phyloP scores from a whole-genome alignment of 176 grass and related monocot genomes.

The Hsuehochloa calcarea region DNA sequence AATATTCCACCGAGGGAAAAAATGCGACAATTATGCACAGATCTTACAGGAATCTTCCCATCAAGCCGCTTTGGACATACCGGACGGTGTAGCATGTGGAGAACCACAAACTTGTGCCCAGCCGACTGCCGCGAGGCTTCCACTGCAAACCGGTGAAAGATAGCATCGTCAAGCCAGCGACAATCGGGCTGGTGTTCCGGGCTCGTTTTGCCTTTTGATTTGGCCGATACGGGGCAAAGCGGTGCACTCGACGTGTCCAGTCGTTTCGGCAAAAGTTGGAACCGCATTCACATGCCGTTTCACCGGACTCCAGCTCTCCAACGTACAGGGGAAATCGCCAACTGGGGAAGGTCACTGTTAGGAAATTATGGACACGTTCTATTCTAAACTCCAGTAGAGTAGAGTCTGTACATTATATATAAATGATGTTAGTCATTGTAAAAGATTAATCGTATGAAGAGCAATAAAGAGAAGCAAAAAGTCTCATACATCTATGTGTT shows the following conservation, averaged over 20 bases:
- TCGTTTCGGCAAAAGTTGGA: background rate
- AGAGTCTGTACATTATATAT: too few relatives aligned
- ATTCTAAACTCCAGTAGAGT: too few relatives aligned
- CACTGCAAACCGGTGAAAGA: background rate
- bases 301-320: background rate
- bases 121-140: background rate
- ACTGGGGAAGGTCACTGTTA: background rate
- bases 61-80: background rate
- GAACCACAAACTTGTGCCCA: background rate
- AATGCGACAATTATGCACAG: background rate
- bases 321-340: background rate
- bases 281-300: too few relatives aligned
- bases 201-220: background rate
- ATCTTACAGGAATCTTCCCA: background rate
- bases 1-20: constrained; percentile 24
- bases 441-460: too few relatives aligned
- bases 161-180: background rate
- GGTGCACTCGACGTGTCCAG: background rate
- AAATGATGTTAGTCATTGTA: too few relatives aligned
- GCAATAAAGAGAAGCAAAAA: too few relatives aligned
- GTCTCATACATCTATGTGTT: too few relatives aligned
- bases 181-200: too few relatives aligned
- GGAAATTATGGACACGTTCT: too few relatives aligned
- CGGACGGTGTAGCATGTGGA: background rate
- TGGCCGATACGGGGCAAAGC: background rate